phyloP scores from a whole-genome alignment of 2,329 filamentous ascomycete species.

The Colletotrichum agaves region DNA sequence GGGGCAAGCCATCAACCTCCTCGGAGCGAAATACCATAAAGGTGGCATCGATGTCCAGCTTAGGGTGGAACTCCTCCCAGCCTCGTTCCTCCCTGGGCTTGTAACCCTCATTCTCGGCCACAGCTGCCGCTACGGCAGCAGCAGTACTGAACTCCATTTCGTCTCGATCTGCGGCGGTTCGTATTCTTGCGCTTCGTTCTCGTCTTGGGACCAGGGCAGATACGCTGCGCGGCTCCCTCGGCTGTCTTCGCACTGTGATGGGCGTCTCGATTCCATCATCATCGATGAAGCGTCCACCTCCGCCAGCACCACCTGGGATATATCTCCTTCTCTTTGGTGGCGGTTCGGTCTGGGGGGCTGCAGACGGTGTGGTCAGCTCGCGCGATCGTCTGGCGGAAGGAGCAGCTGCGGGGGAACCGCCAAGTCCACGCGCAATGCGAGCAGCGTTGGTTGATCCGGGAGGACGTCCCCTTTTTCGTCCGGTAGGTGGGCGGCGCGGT shows the following conservation, averaged over 20 bases:
- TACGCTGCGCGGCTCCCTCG: slow-evolving; percentile 45
- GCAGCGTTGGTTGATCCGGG: slow-evolving; percentile 55
- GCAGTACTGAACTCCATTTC: slow-evolving; percentile 83
- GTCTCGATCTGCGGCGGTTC: slow-evolving; percentile 65
- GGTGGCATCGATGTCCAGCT: slow-evolving; percentile 86
- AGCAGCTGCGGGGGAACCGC: slow-evolving; percentile 45
- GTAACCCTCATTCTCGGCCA: slow-evolving; percentile 93
- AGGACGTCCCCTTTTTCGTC: slow-evolving; percentile 60
- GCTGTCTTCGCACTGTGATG: slow-evolving; percentile 49
- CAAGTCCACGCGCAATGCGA: slow-evolving; percentile 52
- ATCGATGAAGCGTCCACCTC: slow-evolving; percentile 86
- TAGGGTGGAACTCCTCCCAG: slow-evolving; percentile 98
- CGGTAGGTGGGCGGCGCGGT: slow-evolving; percentile 54
- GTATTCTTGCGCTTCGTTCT: slow-evolving; percentile 66
- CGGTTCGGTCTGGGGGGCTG: slow-evolving; percentile 57
- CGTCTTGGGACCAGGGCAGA: slow-evolving; percentile 63
- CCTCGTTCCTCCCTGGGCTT: slow-evolving; percentile 96
- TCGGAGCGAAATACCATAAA: slow-evolving; percentile 84
- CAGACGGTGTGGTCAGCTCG: slow-evolving; percentile 38
- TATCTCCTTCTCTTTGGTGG: slow-evolving; percentile 80
- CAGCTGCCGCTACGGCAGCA: slow-evolving; percentile 87
- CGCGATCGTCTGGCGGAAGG: slow-evolving; percentile 48
- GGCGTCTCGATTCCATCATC: slow-evolving; percentile 71
- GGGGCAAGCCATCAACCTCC: slow-evolving; percentile 81
- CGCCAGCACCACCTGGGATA: slow-evolving; percentile 86